Evolutionary conservation across 2,329 filamentous ascomycete genomes (phyloP), one percentile per base, ranked within the genome.

Genomic region (Zymoseptoria tritici): DNA sequence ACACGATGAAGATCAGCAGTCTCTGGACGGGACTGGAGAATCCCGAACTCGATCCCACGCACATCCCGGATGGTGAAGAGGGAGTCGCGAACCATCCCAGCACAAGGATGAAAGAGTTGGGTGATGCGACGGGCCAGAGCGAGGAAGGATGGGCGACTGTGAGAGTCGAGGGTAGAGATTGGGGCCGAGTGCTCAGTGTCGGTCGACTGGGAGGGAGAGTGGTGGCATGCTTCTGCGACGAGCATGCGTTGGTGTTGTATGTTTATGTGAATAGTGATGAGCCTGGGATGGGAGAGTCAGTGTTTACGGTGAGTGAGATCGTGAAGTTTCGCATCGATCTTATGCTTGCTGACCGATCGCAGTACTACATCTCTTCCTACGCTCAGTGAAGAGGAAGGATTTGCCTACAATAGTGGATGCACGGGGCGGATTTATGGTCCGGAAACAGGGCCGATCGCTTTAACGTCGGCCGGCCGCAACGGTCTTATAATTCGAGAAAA

Each of bases 171-270:
- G 94, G 91, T 36, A 88, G 86, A 73, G 94, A 99, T 73, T 97
- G 94, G 93, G 91, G 91, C 31, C 85, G 85, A 66, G 93, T 97
- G n/a, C 80, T 99, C 66, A 95, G 91, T 73, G 92, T 97, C 11
- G 93, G 93, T 1, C 81, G 92, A 55, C 77, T 97, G 29, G 93
- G 94, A 67, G 93, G 91, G 0, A 83, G 91, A 66, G 93, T 97
- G 56, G 94, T 97, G 78, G 94, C 92, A 59, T 97, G 92, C 72
- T 91, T 95, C 73, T 86, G 86, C 49, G 81, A 94, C 69, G 88
- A 90, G 57, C 86, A 91, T 72, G 89, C 90, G 2, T 74, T 95
- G 63, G 90, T 94, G 49, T 77, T 94, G 24, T 94, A 94, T 70
- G 90, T 94, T 2, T 94, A 91, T 67, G 80, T 94, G 31, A 82